A percentile compares a stretch with the other conserved stretches of the same genome.
Conservation (phyloP, 805 yeast genomes). For the Pichia occidentalis region DNA sequence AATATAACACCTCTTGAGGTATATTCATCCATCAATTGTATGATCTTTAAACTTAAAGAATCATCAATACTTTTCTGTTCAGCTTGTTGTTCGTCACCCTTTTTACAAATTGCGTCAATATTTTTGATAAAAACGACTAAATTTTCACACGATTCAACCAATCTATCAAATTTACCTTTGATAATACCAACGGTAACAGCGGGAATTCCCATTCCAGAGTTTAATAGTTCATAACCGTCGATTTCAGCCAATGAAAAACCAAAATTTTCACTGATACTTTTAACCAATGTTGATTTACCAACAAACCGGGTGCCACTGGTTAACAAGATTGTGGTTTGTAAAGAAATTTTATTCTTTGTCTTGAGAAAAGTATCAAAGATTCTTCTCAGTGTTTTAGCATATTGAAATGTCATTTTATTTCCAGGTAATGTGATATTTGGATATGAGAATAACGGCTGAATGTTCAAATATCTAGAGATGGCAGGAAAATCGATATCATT, state of each 20-base stretch:
- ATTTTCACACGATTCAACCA: slow-evolving; percentile 38
- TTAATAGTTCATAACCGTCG: slow-evolving; percentile 61
- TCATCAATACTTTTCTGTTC: slow-evolving; percentile 28
- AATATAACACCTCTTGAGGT: slow-evolving; percentile 42
- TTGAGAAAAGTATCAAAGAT: slow-evolving; percentile 47
- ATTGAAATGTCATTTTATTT: slow-evolving; percentile 32
- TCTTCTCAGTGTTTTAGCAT: slow-evolving; percentile 46
- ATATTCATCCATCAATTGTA: slow-evolving; percentile 51
- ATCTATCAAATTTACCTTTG: slow-evolving; percentile 67
- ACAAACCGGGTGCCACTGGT: slow-evolving; percentile 66
- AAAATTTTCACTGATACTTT: slow-evolving; percentile 44
- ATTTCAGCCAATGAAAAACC: slow-evolving; percentile 65
- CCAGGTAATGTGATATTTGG: slow-evolving; percentile 7
- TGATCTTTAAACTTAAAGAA: slow-evolving; percentile 47
- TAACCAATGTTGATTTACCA: slow-evolving; percentile 67
- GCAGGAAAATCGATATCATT: slow-evolving; percentile 2
- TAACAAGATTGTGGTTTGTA: slow-evolving; percentile 59
- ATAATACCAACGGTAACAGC: slow-evolving; percentile 73
- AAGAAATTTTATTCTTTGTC: slow-evolving; percentile 27
- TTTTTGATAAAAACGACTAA: slow-evolving; percentile 60
- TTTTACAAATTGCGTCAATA: slow-evolving; percentile 66
- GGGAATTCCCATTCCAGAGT: slow-evolving; percentile 54
- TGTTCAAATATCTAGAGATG: slow-evolving; percentile 11
- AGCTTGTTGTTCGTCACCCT: slow-evolving; percentile 48
- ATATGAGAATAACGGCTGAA: slow-evolving; percentile 11